Evolutionary conservation across 805 yeast genomes (phyloP).

Genomic region (Candida andamanensis): DNA sequence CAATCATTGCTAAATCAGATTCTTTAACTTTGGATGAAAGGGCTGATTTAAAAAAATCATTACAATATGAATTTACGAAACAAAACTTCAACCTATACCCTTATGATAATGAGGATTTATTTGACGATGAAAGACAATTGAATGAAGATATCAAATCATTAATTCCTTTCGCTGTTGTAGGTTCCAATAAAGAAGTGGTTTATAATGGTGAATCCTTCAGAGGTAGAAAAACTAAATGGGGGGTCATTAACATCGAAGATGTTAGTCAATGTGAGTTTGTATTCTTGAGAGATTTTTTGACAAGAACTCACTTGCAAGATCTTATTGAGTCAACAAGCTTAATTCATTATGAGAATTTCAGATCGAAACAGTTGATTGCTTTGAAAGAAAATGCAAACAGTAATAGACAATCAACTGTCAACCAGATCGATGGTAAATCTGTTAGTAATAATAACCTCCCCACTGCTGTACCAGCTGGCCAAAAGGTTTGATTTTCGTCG

Average conservation of each 20-base stretch:
- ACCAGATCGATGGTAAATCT: slow-evolving; percentile 3
- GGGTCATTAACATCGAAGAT: slow-evolving; percentile 88
- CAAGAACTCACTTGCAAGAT: slow-evolving; percentile 93
- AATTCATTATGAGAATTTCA: slow-evolving; percentile 86
- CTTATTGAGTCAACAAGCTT: slow-evolving; percentile 87
- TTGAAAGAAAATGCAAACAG: slow-evolving; percentile 77
- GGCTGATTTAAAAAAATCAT: slow-evolving; percentile 63
- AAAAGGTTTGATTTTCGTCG: too few relatives aligned
- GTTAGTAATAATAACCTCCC: too few relatives aligned
- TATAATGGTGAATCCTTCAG: slow-evolving; percentile 76
- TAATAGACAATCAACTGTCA: slow-evolving; percentile 26
- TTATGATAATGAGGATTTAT: slow-evolving; percentile 62
- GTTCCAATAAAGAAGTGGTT: slow-evolving; percentile 74
- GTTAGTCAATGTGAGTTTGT: slow-evolving; percentile 94
- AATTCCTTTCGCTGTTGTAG: slow-evolving; percentile 92
- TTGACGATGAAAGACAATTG: slow-evolving; percentile 67
- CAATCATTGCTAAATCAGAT: slow-evolving; percentile 92
- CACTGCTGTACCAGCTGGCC: too few relatives aligned
- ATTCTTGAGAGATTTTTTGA: slow-evolving; percentile 86
- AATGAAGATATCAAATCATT: slow-evolving; percentile 67
- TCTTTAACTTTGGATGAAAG: slow-evolving; percentile 84
- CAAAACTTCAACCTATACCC: slow-evolving; percentile 82
- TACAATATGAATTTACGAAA: slow-evolving; percentile 71
- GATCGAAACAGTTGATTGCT: slow-evolving; percentile 90
- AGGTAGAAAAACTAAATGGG: slow-evolving; percentile 94